Conservation (phyloP, 345 rosid species). For the Angophora floribunda region DNA sequence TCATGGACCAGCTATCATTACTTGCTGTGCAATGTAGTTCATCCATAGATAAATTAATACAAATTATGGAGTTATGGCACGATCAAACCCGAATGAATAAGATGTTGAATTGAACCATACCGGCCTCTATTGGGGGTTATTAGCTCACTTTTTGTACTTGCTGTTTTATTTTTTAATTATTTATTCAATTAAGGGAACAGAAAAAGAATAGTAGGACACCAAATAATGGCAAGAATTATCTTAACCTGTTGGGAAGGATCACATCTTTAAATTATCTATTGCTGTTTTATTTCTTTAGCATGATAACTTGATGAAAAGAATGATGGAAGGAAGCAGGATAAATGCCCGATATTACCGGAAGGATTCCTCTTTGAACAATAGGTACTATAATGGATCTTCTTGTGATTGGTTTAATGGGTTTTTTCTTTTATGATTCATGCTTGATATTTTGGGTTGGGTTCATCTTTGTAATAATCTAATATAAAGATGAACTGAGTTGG, state of each 20-base stretch:
- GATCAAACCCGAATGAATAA: too few relatives aligned
- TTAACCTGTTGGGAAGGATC: accelerated
- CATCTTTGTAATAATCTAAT: neutral
- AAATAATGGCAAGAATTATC: neutral
- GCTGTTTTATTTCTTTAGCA: neutral
- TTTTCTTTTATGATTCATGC: neutral
- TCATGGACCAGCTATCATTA: neutral
- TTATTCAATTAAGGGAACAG: neutral
- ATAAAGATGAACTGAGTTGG: neutral
- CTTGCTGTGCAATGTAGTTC: neutral
- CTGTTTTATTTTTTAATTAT: neutral
- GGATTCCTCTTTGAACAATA: neutral
- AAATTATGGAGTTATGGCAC: neutral
- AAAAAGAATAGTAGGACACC: neutral
- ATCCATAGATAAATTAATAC: neutral
- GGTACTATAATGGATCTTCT: accelerated
- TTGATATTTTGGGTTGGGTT: neutral
- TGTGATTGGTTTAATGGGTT: neutral
- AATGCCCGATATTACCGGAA: accelerated
- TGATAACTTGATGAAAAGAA: neutral
- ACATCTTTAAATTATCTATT: neutral
- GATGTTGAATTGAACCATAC: too few relatives aligned
- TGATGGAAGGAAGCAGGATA: neutral
- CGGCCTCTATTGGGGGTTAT: neutral
- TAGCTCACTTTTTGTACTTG: too few relatives aligned